Base-by-base conservation (phyloP, 768 basidiomycete genomes). In the Russula vinacea region DNA sequence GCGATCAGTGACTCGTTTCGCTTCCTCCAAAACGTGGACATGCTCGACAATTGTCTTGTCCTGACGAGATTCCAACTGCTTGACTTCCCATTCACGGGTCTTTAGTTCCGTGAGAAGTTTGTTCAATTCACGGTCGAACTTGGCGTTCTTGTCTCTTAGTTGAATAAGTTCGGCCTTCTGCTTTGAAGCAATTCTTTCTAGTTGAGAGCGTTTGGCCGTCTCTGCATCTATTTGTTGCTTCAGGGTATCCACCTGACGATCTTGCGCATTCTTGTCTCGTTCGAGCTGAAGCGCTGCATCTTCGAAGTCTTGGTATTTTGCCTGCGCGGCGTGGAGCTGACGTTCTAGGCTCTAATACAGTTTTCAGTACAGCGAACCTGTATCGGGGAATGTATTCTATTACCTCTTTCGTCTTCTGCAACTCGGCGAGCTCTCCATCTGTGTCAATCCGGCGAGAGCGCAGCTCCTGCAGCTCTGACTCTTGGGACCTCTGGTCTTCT, bases 11-110 rank as follows among this genome's bases (percentile, higher is more conserved):
- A 96, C 87, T 40, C 87, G 87, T 75, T 98, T 98, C 17, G 96
- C 96, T 73, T 95, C 92, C 73, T 98, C 94, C 13, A 96, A 81
- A 33, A 98, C 96, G 73, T 98, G 88, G 29, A 97, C 92, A 71
- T 98, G 96, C 74, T 98, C 95, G 50, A 98, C 94, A 64, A 97
- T 95, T n/a, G 92, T 97, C 78, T 95, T 98, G 78, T 98, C 93
- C 72, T 97, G 90, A 72, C 83, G 86, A 3, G 90, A 88, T 58
- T 90, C 86, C 10, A 98, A 77, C 67, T 95, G 89, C 68, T 87
- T 90, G 67, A 92, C 83, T 62, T 95, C 91, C 84, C 87, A 89
- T 69, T 97, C 92, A 54, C 88, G 85, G 49, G 80, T 81, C 72
- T 91, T 88, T 54, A 96, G 78, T 64, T 95, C 92, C 9, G 82